Conservation (phyloP, 164 flowering plant genomes). For the Macadamia integrifolia region DNA sequence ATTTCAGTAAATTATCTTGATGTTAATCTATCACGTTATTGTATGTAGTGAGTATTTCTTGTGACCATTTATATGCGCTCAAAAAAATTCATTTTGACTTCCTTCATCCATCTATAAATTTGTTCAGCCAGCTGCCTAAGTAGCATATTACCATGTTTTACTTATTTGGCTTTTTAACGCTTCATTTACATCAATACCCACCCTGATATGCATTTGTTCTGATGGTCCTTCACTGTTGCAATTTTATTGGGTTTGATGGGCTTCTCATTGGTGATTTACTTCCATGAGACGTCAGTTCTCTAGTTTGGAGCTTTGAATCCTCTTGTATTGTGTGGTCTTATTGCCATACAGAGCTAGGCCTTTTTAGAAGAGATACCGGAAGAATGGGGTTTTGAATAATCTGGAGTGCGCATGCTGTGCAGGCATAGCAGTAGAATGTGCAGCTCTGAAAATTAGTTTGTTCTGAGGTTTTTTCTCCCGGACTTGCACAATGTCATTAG, state of each 20-base stretch:
- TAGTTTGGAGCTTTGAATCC: constrained; percentile 1
- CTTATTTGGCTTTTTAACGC: not conserved
- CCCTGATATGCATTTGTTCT: not conserved
- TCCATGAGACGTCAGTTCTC: not conserved
- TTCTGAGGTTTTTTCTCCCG: constrained; percentile 10
- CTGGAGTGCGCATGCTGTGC: constrained; percentile 2
- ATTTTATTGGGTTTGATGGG: not conserved
- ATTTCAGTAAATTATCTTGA: not conserved
- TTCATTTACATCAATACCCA: not conserved
- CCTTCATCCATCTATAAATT: not conserved
- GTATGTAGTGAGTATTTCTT: too few species aligned
- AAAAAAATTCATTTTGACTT: not conserved
- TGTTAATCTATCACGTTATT: too few species aligned
- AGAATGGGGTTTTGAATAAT: not conserved
- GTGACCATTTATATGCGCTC: too few species aligned
- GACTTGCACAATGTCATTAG: constrained; percentile 36
- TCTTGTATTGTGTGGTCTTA: constrained; percentile 1
- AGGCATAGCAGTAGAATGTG: constrained; percentile 5
- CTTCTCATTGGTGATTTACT: not conserved
- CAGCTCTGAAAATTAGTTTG: not conserved
- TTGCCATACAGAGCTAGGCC: constrained; percentile 1
- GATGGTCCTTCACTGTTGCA: not conserved
- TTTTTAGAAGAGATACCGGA: not conserved
- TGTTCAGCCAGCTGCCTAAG: not conserved
- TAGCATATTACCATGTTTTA: too few species aligned